A percentile compares a stretch with the other conserved stretches of the same genome.
Evolutionary conservation across 2,329 filamentous ascomycete species (phyloP).

Genomic region (Leptographium lundbergii): DNA sequence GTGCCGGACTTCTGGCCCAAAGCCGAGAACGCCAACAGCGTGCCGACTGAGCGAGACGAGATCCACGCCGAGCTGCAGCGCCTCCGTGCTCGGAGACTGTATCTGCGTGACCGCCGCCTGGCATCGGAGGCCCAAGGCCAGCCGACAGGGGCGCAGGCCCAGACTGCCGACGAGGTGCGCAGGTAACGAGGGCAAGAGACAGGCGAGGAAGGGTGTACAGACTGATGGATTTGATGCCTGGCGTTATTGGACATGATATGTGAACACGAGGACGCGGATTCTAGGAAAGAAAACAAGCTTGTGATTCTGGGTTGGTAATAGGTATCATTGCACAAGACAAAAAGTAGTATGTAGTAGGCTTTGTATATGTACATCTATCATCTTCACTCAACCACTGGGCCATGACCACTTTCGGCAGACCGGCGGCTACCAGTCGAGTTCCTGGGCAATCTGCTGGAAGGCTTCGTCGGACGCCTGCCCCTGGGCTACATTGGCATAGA

Average conservation of each 20-base stretch:
- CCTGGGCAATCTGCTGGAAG: constrained; percentile 41
- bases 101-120: constrained; percentile 59
- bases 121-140: constrained; percentile 22
- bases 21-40: constrained; percentile 59
- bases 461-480: constrained; percentile 37
- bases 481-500: constrained; percentile 59
- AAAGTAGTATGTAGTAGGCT: background rate
- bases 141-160: constrained; percentile 6
- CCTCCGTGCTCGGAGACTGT: constrained; percentile 50
- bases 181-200: background rate
- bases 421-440: constrained; percentile 28
- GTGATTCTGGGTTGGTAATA: background rate
- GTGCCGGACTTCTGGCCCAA: constrained; percentile 93
- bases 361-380: constrained; percentile 6
- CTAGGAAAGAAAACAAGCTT: background rate
- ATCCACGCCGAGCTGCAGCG: constrained; percentile 71
- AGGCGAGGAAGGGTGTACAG: background rate
- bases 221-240: background rate
- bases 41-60: constrained; percentile 68
- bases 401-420: background rate
- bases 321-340: background rate
- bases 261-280: background rate
- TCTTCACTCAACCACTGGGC: background rate
- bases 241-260: background rate
- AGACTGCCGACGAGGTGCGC: constrained; percentile 1